Base-by-base conservation (phyloP, 2,329 filamentous ascomycete species). In the Camillea tinctor region DNA sequence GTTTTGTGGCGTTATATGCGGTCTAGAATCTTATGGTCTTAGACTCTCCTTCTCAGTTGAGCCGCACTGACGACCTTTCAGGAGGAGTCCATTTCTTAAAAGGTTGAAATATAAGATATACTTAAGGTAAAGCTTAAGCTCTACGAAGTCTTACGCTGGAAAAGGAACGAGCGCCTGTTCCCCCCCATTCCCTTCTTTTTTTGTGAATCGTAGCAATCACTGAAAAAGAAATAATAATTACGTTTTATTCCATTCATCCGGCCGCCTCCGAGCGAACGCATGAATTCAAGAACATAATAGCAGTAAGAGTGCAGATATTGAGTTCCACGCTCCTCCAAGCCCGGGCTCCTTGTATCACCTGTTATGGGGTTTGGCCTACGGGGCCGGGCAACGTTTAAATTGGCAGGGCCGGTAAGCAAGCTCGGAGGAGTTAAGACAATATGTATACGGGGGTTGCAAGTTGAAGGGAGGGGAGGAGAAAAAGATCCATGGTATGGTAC, bases 41-140 rank as follows among this genome's bases (percentile, higher is more conserved):
- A 23, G 24, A 30, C 51, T 8, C 26, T 9, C 6, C 26, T 50
- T 57, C 55, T 52, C 30, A 57, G 49, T 57, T 57, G 55, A 57
- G 55, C 55, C 55, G 49, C 55, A 57, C 30, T 44, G 49, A 52
- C 50, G 49, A 50, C 17, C 21, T 21, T 19, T 17, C 20, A 52
- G 23, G 20, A 19, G 23, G 9, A 52, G 21, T 7, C 19, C 49
- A 8, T n/a, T 49, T 49, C 44, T 20, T 20, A 5, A 17, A 13
- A 49, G 19, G 19, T 13, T 13, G 5, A 49, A 49, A 49, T 4
- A n/a, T 13, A 49, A 49, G 5, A n/a, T 13, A 49, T 49, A 20
- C 19, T 7, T 44, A 26, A 30, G 44, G 22, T 26, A 54, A 26
- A 54, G 52, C 52, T 54, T 44, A 30, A 9, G 26, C 26, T 30